Base-by-base conservation (phyloP, 306 rosid genomes). In the Alnus rubra region DNA sequence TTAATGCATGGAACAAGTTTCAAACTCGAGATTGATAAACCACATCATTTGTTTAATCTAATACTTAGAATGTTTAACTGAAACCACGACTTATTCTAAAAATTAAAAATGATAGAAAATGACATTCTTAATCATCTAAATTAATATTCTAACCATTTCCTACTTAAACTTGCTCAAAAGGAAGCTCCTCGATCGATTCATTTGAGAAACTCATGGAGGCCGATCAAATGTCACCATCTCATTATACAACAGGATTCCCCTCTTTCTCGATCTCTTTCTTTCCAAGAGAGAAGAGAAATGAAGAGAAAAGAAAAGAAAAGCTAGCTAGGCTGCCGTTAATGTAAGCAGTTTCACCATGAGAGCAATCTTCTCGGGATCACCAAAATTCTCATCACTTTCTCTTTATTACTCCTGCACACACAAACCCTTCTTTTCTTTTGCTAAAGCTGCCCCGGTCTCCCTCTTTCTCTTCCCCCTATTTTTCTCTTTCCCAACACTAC, bases 301-400 rank as follows among this genome's bases (percentile, higher is more conserved):
- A 4, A 33, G 37, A 33, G 33, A 73, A 86, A 91, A 77, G 33
- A 73, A 86, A 91, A 77, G 16, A 78, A 89, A 86, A 86, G 90
- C 28, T 23, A 23, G 28, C 28, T 23, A 23, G 0, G 28, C 80
- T 84, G 88, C 85, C n/a, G 9, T 39, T 9, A 9, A 59, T 47
- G 47, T 45, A 59, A 63, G 76, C 82, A 73, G 80, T 79, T 77
- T 72, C 76, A 84, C 74, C 56, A 79, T 74, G 55, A 84, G 60
- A 84, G 69, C 90, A 83, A 84, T 84, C 89, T 74, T 80, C 84
- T 92, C 74, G 94, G 94, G 97, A 90, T 92, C 97, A 90, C 85
- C 92, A 87, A 88, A 82, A 80, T 76, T 81, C 78, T 77, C 79
- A 62, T 15, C 79, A 59, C 88, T 85, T 82, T 86, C 51, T 69